Evolutionary conservation across 768 basidiomycete species (phyloP).

Genomic region (Boletus subparvulus): DNA sequence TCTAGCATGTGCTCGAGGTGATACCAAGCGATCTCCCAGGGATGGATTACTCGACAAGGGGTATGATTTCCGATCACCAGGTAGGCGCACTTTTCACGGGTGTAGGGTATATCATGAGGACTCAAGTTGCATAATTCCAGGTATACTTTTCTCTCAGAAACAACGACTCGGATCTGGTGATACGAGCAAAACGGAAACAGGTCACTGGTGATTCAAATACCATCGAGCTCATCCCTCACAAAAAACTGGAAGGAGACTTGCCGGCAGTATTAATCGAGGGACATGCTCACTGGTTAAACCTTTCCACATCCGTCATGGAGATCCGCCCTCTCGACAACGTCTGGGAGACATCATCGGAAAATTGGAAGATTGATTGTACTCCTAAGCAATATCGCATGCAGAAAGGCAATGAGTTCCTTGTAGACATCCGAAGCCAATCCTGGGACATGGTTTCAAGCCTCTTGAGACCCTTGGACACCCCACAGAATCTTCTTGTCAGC

Average conservation of each 20-base stretch:
- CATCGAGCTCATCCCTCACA: conserved; percentile 27
- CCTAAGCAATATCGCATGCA: conserved; percentile 7
- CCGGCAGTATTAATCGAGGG: conserved; percentile 22
- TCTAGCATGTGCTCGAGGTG: conserved; percentile 23
- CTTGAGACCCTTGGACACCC: no score
- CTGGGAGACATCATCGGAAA: no score
- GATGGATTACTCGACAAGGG: conserved; percentile 27
- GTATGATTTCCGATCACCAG: conserved; percentile 15
- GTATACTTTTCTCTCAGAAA: conserved; percentile 23
- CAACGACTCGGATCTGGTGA: conserved; percentile 10
- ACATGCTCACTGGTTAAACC: conserved; percentile 34
- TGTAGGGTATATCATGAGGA: neutral
- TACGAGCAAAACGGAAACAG: conserved; percentile 10
- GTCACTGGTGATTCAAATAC: neutral
- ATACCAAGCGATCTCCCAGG: conserved; percentile 25
- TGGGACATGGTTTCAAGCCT: no score
- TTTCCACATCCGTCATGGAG: no score
- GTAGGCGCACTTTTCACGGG: conserved; percentile 5
- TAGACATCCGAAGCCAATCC: neutral
- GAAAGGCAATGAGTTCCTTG: conserved; percentile 10
- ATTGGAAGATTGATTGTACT: neutral
- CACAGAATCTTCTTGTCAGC: no score
- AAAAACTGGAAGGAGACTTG: conserved; percentile 24
- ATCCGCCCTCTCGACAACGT: no score
- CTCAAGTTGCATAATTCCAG: conserved; percentile 2